Percentiles rank a stretch among this genome's conserved stretches.
Conservation (phyloP, 2,329 filamentous ascomycete genomes). For the Phaeosphaeriaceae sp. region DNA sequence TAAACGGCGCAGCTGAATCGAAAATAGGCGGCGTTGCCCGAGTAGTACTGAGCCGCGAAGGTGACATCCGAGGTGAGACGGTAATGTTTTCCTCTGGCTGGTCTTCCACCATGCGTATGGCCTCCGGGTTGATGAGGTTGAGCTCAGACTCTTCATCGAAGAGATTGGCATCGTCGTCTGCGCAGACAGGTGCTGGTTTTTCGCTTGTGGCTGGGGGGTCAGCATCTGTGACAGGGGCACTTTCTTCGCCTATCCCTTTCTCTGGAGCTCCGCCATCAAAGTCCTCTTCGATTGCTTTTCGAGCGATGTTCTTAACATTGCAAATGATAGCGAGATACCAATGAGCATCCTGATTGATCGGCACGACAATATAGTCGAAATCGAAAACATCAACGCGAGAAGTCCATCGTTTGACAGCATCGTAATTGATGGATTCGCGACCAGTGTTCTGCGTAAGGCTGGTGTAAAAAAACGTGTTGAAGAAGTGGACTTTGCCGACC, state of each 20-base stretch:
- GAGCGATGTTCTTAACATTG: constrained; percentile 74
- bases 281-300: constrained; percentile 31
- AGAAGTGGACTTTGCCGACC: constrained; percentile 77
- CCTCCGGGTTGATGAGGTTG: constrained; percentile 28
- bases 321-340: constrained; percentile 98
- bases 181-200: neutral
- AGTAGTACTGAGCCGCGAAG: neutral
- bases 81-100: neutral
- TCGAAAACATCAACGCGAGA: constrained; percentile 73
- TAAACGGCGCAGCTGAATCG: constrained; percentile 10
- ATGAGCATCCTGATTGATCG: constrained; percentile 83
- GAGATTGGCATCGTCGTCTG: constrained; percentile 19
- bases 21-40: constrained; percentile 6
- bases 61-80: neutral
- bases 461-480: constrained; percentile 92
- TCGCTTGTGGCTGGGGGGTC: neutral
- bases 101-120: neutral
- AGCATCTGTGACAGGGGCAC: neutral
- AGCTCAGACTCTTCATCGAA: constrained; percentile 30
- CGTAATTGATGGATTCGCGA: constrained; percentile 74
- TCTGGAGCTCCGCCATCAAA: constrained; percentile 8
- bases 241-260: neutral
- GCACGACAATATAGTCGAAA: constrained; percentile 89
- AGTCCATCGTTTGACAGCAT: constrained; percentile 87
- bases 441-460: constrained; percentile 68